These are phyloP conservation scores for Epichloe scottii DNA, from an alignment of 2,329 filamentous ascomycete species.

Conservation along the genomic window DNA sequence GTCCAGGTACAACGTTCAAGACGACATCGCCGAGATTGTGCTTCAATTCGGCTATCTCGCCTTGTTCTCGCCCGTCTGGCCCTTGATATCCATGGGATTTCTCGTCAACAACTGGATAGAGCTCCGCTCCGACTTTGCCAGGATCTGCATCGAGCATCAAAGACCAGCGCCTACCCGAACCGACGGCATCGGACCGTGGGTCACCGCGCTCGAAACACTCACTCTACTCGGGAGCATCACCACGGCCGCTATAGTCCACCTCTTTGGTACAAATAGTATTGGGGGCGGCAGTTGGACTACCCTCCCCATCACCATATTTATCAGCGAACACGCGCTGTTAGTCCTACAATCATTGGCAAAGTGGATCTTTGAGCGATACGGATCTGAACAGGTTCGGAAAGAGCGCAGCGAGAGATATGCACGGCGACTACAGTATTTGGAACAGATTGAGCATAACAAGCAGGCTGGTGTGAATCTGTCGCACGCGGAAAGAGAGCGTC, in stretches of 20 bases:
- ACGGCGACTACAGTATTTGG: slow-evolving; percentile 22
- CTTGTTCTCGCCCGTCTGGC: slow-evolving; percentile 65
- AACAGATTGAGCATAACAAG: slow-evolving; percentile 28
- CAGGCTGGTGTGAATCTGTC: slow-evolving; percentile 19
- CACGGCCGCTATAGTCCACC: slow-evolving; percentile 59
- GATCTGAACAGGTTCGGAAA: slow-evolving; percentile 27
- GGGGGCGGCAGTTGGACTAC: slow-evolving; percentile 48
- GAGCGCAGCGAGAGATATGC: slow-evolving; percentile 28
- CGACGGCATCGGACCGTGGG: slow-evolving; percentile 64
- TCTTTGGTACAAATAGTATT: slow-evolving; percentile 49
- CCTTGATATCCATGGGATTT: slow-evolving; percentile 59
- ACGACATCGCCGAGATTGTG: slow-evolving; percentile 61
- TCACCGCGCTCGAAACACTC: slow-evolving; percentile 54
- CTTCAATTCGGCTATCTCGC: slow-evolving; percentile 63
- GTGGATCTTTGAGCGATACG: slow-evolving; percentile 23
- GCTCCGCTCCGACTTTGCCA: slow-evolving; percentile 63
- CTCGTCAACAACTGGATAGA: slow-evolving; percentile 69
- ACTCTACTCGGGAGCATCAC: slow-evolving; percentile 63
- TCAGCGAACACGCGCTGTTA: slow-evolving; percentile 62
- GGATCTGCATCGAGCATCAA: slow-evolving; percentile 62
- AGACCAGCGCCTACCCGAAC: slow-evolving; percentile 56
- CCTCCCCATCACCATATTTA: slow-evolving; percentile 56
- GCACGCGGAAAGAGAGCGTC: slow-evolving; percentile 24
- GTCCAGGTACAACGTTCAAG: slow-evolving; percentile 57
- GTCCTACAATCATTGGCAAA: slow-evolving; percentile 35